Base-by-base conservation (phyloP, 495 filamentous ascomycete genomes). In the Physcia stellaris region DNA sequence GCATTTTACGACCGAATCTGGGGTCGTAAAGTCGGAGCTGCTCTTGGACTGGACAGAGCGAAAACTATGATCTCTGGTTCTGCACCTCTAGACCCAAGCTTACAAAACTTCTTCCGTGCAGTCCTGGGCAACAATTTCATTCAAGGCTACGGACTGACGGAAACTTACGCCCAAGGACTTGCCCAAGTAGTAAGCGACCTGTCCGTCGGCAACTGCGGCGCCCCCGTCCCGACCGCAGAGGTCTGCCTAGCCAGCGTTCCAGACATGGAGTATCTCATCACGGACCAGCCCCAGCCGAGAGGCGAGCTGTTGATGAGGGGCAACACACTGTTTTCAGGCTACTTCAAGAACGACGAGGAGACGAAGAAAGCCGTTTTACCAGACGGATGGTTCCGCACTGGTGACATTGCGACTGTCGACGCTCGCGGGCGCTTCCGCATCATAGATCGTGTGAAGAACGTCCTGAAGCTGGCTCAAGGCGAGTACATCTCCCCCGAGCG, bases 401-500 rank as follows among this genome's bases (percentile, higher is more conserved):
- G 90, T 16, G 90, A 98, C 51, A 87, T 98, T 32, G 80, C 73
- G 51, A 69, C 71, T 13, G 64, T 98, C 20, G 90, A 98, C 55
- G 73, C 74, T 36, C 59, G 80, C 50, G 90, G 90, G 41, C 83
- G 92, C 40, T 82, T 96, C 63, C 75, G 73, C 49, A 87, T 98
- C 59, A 79, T 98, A 50, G 90, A 98, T 60, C 86, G 90, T 46
- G 79, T 86, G 51, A 98, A 98, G 79, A 96, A 98, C 59, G 83
- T 96, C 12, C 77, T 98, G 53, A 98, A 98, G 71, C 73, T 98
- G 30, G 81, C 90, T 0, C 90, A 98, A 57, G 90, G 90, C 56
- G 90, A 98, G 65, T 98, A 98, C 58, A 83, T 98, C 49, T 95
- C 86, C 21, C 90, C 90, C 18, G 90, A 98, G 64, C 83, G 88